These are phyloP conservation scores for Lactifluus subvellereus DNA, from an alignment of 768 basidiomycete genomes.

Conservation along the genomic window DNA sequence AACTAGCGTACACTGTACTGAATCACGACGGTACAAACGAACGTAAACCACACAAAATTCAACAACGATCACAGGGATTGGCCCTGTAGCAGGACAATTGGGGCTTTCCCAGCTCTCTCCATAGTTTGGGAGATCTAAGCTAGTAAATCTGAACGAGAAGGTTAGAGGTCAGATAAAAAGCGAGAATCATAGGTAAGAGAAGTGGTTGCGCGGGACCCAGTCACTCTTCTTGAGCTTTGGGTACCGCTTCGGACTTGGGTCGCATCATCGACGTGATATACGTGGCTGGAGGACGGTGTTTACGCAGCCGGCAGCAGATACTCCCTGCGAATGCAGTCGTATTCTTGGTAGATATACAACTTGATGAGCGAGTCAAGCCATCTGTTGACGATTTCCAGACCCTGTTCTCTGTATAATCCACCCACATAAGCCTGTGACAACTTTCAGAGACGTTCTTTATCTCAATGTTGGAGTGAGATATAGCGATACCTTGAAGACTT, in stretches of 20 bases:
- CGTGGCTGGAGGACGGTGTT: not conserved
- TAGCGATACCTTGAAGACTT: slow-evolving; percentile 15
- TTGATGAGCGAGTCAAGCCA: slow-evolving; percentile 13
- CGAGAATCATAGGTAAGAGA: not conserved
- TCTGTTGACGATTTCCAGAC: slow-evolving; percentile 3
- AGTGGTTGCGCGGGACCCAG: not conserved
- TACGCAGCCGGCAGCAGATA: not conserved
- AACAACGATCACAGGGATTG: not conserved
- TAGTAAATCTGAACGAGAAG: not conserved
- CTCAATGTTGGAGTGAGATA: not conserved
- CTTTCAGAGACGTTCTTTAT: not conserved
- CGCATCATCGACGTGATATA: not conserved
- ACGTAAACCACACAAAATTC: not conserved
- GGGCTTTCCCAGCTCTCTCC: too few relatives aligned
- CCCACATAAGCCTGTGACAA: slow-evolving; percentile 15
- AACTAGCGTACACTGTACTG: not conserved
- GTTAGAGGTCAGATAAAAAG: not conserved
- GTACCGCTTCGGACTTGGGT: not conserved
- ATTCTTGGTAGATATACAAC: slow-evolving; percentile 1
- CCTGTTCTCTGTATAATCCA: slow-evolving; percentile 15
- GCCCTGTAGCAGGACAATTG: not conserved
- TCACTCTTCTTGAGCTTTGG: not conserved
- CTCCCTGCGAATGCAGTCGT: slow-evolving; percentile 10
- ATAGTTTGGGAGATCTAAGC: not conserved
- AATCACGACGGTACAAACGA: not conserved